Conservation (phyloP, 2,329 filamentous ascomycete genomes). For the Neonectria ditissima region DNA sequence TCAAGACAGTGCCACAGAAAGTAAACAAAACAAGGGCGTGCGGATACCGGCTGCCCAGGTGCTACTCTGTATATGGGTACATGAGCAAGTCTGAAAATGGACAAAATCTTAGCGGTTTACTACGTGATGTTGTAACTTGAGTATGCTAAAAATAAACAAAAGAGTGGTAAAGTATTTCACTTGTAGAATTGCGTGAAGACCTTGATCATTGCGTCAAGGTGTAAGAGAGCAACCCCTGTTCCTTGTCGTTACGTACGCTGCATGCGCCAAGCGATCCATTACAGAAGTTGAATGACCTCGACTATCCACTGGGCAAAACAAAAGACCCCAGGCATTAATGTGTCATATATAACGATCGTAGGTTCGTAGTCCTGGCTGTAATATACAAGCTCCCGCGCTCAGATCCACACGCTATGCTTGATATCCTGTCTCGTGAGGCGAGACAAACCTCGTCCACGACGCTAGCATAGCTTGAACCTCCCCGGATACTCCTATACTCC, state of each 20-base stretch:
- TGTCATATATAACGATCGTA: conserved; percentile 50
- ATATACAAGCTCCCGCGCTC: conserved; percentile 51
- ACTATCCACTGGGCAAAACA: background rate
- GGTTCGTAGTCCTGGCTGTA: conserved; percentile 49
- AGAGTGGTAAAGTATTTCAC: background rate
- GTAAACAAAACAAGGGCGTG: background rate
- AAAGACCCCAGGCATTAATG: conserved; percentile 40
- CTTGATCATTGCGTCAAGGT: background rate
- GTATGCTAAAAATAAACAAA: background rate
- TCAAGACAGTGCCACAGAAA: background rate
- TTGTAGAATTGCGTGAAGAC: background rate
- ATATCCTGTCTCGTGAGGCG: conserved; percentile 45
- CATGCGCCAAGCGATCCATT: conserved; percentile 4
- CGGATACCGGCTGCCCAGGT: too few species aligned
- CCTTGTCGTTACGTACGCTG: conserved; percentile 7
- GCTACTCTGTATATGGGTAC: too few species aligned
- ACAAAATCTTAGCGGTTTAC: background rate
- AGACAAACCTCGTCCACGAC: conserved; percentile 34
- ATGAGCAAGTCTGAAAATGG: background rate
- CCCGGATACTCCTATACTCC: conserved; percentile 44
- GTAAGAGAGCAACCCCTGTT: conserved; percentile 11
- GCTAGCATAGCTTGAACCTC: conserved; percentile 38
- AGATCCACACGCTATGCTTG: conserved; percentile 49
- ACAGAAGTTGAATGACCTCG: background rate
- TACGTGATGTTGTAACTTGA: background rate